These are phyloP conservation scores for Capronia coronata DNA, from an alignment of 2,329 filamentous ascomycete species.

Conservation along the genomic window DNA sequence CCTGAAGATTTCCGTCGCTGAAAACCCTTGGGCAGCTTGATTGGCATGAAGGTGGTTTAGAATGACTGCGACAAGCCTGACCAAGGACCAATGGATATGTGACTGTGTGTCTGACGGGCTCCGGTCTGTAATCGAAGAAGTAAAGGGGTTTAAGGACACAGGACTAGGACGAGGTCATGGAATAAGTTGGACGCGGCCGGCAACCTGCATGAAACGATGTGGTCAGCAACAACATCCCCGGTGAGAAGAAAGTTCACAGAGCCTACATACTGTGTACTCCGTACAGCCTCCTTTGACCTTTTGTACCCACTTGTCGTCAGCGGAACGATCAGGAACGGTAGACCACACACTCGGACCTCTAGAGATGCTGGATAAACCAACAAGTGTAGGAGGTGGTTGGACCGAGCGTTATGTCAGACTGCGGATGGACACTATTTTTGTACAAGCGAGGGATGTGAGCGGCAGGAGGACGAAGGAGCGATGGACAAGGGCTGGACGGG, in stretches of 20 bases:
- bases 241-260: not conserved
- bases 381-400: slow-evolving; percentile 10
- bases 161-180: slow-evolving; percentile 17
- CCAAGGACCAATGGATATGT: slow-evolving; percentile 3
- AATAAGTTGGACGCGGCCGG: slow-evolving; percentile 15
- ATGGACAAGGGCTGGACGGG: not conserved
- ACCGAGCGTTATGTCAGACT: slow-evolving; percentile 14
- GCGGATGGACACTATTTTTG: slow-evolving; percentile 4
- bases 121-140: slow-evolving; percentile 8
- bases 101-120: slow-evolving; percentile 2
- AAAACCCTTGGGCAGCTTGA: slow-evolving; percentile 51
- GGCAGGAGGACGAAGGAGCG: not conserved
- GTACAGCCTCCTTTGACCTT: not conserved
- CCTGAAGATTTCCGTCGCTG: slow-evolving; percentile 50
- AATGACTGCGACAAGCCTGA: slow-evolving; percentile 10
- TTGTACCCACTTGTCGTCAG: not conserved
- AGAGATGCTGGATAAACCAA: slow-evolving; percentile 1
- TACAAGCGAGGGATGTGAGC: slow-evolving; percentile 5
- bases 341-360: slow-evolving; percentile 1
- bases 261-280: not conserved
- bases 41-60: slow-evolving; percentile 43
- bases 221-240: slow-evolving; percentile 12
- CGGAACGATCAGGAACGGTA: not conserved
- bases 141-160: slow-evolving; percentile 11
- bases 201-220: slow-evolving; percentile 14